Conservation (phyloP, 345 rosid species). For the Citrus reticulata region DNA sequence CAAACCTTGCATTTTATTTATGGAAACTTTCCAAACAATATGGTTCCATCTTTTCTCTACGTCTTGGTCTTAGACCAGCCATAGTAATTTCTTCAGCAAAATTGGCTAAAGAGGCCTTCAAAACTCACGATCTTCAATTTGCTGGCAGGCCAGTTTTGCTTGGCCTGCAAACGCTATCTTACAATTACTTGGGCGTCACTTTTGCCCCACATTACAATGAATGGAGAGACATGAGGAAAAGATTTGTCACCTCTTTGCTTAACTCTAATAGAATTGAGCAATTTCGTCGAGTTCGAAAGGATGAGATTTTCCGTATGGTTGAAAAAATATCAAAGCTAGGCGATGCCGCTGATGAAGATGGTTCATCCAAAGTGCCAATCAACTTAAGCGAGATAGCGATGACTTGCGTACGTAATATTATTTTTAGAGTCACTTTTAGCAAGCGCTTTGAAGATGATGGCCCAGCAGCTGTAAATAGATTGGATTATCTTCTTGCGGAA, state of each 20-base stretch:
- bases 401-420: constrained; percentile 18
- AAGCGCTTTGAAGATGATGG: constrained; percentile 30
- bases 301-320: background rate
- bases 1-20: background rate
- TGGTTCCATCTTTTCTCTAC: constrained; percentile 11
- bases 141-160: background rate
- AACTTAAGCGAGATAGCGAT: constrained; percentile 26
- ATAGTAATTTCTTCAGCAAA: constrained; percentile 17
- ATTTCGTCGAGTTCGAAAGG: background rate
- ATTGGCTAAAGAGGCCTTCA: background rate
- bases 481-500: constrained; percentile 27
- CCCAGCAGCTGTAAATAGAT: constrained; percentile 11
- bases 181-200: background rate
- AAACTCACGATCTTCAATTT: background rate
- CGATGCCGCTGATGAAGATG: background rate
- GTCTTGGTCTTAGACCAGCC: background rate
- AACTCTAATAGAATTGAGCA: background rate
- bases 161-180: background rate
- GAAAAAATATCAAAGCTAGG: background rate
- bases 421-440: constrained; percentile 38
- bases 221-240: background rate
- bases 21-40: constrained; percentile 10
- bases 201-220: background rate
- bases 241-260: background rate
- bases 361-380: background rate